phyloP scores from a whole-genome alignment of 1,284 basidiomycete species.

The Coniferiporia sulphurascens region DNA sequence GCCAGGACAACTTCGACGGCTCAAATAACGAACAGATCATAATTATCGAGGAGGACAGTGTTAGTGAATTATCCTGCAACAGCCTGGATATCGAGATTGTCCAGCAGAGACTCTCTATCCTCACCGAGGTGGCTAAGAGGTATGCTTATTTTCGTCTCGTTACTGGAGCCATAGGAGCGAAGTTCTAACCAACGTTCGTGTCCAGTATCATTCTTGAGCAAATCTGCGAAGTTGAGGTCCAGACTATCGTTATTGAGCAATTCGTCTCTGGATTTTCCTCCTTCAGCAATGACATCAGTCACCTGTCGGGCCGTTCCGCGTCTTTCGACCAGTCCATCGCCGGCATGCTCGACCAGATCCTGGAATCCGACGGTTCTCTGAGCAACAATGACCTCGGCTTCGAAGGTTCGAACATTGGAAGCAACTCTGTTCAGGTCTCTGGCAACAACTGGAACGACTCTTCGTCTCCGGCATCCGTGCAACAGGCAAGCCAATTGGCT shows the following conservation, averaged over 20 bases:
- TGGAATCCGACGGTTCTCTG: slow-evolving; percentile 17
- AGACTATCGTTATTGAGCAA: slow-evolving; percentile 23
- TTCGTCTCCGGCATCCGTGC: slow-evolving; percentile 21
- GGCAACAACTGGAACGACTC: slow-evolving; percentile 24
- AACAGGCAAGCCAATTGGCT: slow-evolving; percentile 9
- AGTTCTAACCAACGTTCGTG: not conserved
- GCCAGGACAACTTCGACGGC: slow-evolving; percentile 22
- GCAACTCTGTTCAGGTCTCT: slow-evolving; percentile 18
- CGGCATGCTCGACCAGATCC: slow-evolving; percentile 15
- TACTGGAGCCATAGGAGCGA: not conserved
- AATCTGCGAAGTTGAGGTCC: slow-evolving; percentile 24
- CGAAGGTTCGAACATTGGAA: slow-evolving; percentile 20
- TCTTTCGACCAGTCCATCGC: slow-evolving; percentile 21
- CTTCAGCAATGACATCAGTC: slow-evolving; percentile 21
- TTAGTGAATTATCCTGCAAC: slow-evolving; percentile 20
- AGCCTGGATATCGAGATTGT: slow-evolving; percentile 20
- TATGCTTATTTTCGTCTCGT: not conserved
- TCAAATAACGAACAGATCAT: slow-evolving; percentile 18
- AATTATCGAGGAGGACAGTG: slow-evolving; percentile 10
- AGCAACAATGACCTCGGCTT: slow-evolving; percentile 22
- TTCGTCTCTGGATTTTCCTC: slow-evolving; percentile 19
- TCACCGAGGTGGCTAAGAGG: slow-evolving; percentile 22
- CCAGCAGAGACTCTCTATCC: slow-evolving; percentile 23
- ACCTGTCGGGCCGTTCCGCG: slow-evolving; percentile 11
- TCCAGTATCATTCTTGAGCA: slow-evolving; percentile 22